phyloP scores from a whole-genome alignment of 768 basidiomycete genomes.

The Trametes cubensis region DNA sequence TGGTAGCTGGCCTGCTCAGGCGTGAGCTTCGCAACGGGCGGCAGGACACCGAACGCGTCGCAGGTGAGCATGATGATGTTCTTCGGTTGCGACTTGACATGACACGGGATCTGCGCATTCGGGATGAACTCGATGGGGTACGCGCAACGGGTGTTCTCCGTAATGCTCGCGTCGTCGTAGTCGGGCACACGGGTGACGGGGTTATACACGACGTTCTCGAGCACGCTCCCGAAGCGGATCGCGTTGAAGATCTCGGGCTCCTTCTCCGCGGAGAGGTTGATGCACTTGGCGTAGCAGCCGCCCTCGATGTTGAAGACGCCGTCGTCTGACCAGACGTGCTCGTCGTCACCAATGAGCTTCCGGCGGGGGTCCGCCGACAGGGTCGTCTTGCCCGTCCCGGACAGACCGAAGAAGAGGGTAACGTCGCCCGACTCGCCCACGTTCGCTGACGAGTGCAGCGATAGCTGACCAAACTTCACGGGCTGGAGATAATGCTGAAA shows the following conservation, averaged over 20 bases:
- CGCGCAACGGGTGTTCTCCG: slow-evolving; percentile 99
- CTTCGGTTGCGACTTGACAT: slow-evolving; percentile 82
- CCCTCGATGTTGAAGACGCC: slow-evolving; percentile 99
- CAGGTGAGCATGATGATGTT: slow-evolving; percentile 98
- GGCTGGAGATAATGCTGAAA: slow-evolving; percentile 93
- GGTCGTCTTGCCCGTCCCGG: slow-evolving; percentile 98
- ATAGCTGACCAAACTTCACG: slow-evolving; percentile 96
- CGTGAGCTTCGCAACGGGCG: slow-evolving; percentile 90
- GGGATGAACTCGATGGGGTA: slow-evolving; percentile 98
- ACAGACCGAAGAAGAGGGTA: slow-evolving; percentile 98
- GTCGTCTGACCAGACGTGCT: slow-evolving; percentile 98
- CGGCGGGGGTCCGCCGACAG: slow-evolving; percentile 95
- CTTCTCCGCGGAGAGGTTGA: slow-evolving; percentile 96
- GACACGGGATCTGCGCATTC: slow-evolving; percentile 92
- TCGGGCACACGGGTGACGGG: slow-evolving; percentile 81
- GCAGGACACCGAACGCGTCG: slow-evolving; percentile 97
- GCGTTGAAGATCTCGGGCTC: slow-evolving; percentile 98
- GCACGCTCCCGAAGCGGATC: slow-evolving; percentile 92
- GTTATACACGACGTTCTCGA: slow-evolving; percentile 99
- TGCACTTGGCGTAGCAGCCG: slow-evolving; percentile 97
- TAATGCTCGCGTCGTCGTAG: slow-evolving; percentile 96
- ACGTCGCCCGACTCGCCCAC: slow-evolving; percentile 91
- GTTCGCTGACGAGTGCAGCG: slow-evolving; percentile 97
- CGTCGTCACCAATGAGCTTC: slow-evolving; percentile 95
- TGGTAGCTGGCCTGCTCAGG: slow-evolving; percentile 97